Percentiles rank a stretch among this genome's conserved stretches.
phyloP scores from a whole-genome alignment of 2,329 filamentous ascomycete genomes.

The Exophiala phaeomuriformis region DNA sequence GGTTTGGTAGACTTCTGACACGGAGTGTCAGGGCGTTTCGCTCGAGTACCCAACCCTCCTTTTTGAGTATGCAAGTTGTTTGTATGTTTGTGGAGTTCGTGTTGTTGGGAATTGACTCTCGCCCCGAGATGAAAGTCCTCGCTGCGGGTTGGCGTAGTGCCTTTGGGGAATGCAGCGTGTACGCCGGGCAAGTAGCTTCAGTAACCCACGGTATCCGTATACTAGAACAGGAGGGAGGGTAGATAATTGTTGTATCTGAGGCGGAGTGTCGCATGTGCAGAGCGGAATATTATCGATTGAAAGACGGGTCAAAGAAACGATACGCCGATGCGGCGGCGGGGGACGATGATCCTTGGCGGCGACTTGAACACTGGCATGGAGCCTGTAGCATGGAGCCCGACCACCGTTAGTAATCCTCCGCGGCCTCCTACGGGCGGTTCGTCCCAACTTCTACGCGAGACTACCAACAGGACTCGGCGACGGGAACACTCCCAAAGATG shows the following conservation, averaged over 20 bases:
- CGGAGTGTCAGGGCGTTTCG: not conserved
- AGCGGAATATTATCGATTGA: not conserved
- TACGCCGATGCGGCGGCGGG: not conserved
- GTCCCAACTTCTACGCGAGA: not conserved
- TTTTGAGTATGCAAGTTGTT: not conserved
- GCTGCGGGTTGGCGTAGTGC: no score
- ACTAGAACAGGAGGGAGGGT: no score
- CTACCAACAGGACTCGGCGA: no score
- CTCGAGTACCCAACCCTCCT: not conserved
- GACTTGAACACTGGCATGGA: no score
- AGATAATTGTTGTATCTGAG: no score
- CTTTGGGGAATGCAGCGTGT: no score
- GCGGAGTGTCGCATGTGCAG: not conserved
- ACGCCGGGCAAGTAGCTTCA: no score
- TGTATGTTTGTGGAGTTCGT: no score
- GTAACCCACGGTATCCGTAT: no score
- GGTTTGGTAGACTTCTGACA: not conserved
- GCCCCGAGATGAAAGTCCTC: no score
- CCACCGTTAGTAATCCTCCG: not conserved
- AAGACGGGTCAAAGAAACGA: not conserved
- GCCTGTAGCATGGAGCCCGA: no score
- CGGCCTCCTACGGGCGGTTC: not conserved
- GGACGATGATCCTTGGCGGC: not conserved
- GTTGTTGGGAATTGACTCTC: no score
- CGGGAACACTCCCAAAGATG: conserved; percentile 4